Percentiles rank a stretch among this genome's conserved stretches.
These are phyloP conservation scores for Wickerhamiella spandovensis DNA, from an alignment of 805 yeast genomes.

Conservation along the genomic window DNA sequence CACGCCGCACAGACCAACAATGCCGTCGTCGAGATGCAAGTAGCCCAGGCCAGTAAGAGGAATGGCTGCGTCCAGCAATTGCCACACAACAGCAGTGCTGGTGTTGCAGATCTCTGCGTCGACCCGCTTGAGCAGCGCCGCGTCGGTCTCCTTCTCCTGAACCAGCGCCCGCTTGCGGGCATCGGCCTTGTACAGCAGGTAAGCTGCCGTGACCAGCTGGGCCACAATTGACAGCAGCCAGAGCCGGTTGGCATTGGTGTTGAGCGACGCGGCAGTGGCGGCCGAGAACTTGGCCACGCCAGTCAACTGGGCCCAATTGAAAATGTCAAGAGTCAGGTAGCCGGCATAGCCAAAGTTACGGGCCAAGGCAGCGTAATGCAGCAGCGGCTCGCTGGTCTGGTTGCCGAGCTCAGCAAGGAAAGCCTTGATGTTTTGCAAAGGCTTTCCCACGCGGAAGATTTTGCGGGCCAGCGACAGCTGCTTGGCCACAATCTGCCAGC, in stretches of 20 bases:
- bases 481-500: conserved; percentile 43
- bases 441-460: conserved; percentile 72
- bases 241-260: conserved; percentile 26
- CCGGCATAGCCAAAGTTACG: conserved; percentile 25
- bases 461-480: conserved; percentile 65
- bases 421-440: conserved; percentile 52
- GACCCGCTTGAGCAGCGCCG: conserved; percentile 29
- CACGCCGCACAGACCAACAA: conserved; percentile 73
- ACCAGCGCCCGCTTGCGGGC: conserved; percentile 21
- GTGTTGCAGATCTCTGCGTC: conserved; percentile 19
- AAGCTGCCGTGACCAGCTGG: conserved; percentile 45
- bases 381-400: conserved; percentile 49
- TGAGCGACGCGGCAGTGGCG: conserved; percentile 12
- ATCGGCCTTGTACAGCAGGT: conserved; percentile 37
- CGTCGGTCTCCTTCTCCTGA: conserved; percentile 18
- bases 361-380: conserved; percentile 31
- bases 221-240: conserved; percentile 66
- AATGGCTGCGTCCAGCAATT: conserved; percentile 57
- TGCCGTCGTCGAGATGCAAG: conserved; percentile 58
- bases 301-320: conserved; percentile 21
- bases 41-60: conserved; percentile 55
- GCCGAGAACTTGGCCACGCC: conserved; percentile 25
- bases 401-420: conserved; percentile 56
- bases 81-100: conserved; percentile 46
- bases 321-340: conserved; percentile 26